phyloP scores from a whole-genome alignment of 108 stramenopile species.

The Aurantiochytrium sp. region DNA sequence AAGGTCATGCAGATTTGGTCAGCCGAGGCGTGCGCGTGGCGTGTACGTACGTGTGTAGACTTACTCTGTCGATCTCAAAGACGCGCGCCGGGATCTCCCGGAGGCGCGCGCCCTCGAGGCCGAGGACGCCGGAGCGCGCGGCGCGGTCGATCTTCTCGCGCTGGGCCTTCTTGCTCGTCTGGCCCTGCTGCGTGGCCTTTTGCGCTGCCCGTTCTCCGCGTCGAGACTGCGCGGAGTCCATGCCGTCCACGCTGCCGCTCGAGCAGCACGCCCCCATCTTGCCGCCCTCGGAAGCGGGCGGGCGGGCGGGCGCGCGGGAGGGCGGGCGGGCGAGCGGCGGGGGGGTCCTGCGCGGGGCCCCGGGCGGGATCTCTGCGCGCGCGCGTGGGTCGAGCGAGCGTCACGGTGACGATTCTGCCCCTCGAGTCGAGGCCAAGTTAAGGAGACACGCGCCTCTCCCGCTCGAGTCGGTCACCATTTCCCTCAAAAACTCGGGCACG shows the following conservation, averaged over 20 bases:
- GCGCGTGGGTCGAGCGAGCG: too few species aligned
- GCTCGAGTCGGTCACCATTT: too few species aligned
- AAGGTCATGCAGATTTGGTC: too few species aligned
- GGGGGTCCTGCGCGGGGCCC: too few species aligned
- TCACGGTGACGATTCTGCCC: too few species aligned
- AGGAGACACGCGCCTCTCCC: too few species aligned
- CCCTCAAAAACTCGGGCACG: too few species aligned
- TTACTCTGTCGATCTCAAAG: neutral
- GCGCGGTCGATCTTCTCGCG: slow-evolving; percentile 1
- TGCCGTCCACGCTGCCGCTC: neutral
- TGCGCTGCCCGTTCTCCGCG: neutral
- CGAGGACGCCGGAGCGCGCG: neutral
- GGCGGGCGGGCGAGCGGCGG: too few species aligned
- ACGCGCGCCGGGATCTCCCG: neutral
- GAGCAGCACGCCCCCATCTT: slow-evolving; percentile 5
- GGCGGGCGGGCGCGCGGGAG: too few species aligned
- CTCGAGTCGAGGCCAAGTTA: too few species aligned
- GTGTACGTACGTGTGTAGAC: neutral
- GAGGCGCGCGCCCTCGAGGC: neutral
- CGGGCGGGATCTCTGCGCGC: too few species aligned
- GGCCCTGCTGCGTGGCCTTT: neutral
- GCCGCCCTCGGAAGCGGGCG: too few species aligned
- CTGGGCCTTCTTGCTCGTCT: neutral
- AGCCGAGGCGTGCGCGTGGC: neutral
- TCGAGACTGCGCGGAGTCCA: neutral